Evolutionary conservation across 176 grass and related monocot species (phyloP), one percentile per base, ranked within the genome.

Genomic region (Oryza glumipatula): DNA sequence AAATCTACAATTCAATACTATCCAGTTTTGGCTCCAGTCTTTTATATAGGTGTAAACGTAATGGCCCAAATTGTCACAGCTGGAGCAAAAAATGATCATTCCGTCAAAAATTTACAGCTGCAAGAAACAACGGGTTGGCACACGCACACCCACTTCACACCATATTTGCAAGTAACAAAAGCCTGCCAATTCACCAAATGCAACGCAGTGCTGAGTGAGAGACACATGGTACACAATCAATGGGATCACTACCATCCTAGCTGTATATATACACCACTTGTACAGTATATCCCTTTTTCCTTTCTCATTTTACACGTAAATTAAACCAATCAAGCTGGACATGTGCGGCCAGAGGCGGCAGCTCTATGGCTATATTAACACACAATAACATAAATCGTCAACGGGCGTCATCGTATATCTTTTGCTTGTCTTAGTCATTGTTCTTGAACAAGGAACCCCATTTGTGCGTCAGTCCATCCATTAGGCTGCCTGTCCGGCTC

Each of bases 361-460:
- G 76, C 47, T 76, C 77, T 84, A 67, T 77, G 77, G 72, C 77
- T 88, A 84, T 78, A 85, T 85, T 47, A 81, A 81, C 82, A 91
- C 44, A 43, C 60, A 39, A 17, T 35, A 76, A 88, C 48, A 76
- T 32, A 77, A 82, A 78, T 64, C 60, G 82, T 82, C 82, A 82
- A 88, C 30, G 10, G 68, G 54, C 54, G 54, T 58, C 21, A 5
- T 71, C 46, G 65, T 83, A 68, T 65, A 26, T 6, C 17, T 58
- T 76, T 64, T 68, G 32, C 11, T 76, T 23, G 43, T 66, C 61
- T 96, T 56, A 88, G 71, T 88, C 89, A 81, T 87, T 95, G 67
- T 79, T 95, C 83, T 92, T 99, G 84, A 99, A 96, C 52, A 99
- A 88, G 54, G 67, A 98, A 86, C 77, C 93, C 80, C 91, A 94